Conservation (phyloP, 176 grass and related monocot species). For the Eremochloa ophiuroides region DNA sequence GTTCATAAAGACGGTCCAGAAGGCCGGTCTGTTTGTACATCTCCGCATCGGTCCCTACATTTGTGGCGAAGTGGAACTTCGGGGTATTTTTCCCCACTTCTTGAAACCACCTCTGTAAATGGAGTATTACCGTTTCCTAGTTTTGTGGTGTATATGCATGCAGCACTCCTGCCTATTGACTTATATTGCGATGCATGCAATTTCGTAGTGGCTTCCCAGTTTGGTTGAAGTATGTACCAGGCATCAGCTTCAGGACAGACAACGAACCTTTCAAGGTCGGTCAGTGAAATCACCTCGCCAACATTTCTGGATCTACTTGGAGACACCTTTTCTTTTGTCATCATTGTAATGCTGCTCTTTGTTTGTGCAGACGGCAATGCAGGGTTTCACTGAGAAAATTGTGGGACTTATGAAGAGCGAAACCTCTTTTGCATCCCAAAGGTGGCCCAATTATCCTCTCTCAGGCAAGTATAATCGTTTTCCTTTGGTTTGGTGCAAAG, state of each 20-base stretch:
- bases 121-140: not conserved
- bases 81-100: conserved; percentile 54
- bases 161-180: conserved; percentile 15
- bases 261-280: conserved; percentile 98
- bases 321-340: not conserved
- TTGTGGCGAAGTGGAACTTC: conserved; percentile 99
- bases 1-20: conserved; percentile 89
- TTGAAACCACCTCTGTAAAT: conserved; percentile 5
- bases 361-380: conserved; percentile 81
- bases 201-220: conserved; percentile 89
- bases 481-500: conserved; percentile 6
- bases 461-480: conserved; percentile 54
- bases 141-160: conserved; percentile 5
- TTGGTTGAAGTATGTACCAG: conserved; percentile 97
- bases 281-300: conserved; percentile 18
- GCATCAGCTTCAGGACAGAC: conserved; percentile 99
- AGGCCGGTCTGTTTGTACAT: conserved; percentile 84
- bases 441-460: conserved; percentile 98
- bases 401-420: conserved; percentile 91
- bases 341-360: conserved; percentile 3
- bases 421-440: conserved; percentile 87
- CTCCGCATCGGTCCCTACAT: conserved; percentile 97
- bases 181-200: conserved; percentile 18
- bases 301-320: conserved; percentile 25
- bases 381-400: conserved; percentile 92